phyloP scores from a whole-genome alignment of 1,284 basidiomycete species.

The Testicularia cyperi region DNA sequence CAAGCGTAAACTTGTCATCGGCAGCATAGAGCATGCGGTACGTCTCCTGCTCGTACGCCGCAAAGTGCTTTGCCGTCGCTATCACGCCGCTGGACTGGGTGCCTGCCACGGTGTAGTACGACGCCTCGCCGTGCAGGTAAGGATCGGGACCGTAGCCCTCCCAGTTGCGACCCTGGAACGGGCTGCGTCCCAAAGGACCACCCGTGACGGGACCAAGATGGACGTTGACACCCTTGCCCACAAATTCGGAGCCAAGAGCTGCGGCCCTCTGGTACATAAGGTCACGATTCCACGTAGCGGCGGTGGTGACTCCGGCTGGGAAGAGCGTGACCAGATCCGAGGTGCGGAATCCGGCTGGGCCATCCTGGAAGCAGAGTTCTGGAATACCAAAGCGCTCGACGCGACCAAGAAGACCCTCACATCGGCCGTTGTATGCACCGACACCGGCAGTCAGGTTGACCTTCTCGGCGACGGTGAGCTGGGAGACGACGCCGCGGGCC shows the following conservation, averaged over 20 bases:
- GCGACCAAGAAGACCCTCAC: conserved; percentile 49
- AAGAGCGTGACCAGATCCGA: conserved; percentile 63
- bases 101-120: conserved; percentile 42
- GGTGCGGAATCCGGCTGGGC: conserved; percentile 67
- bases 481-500: conserved; percentile 60
- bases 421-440: conserved; percentile 38
- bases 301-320: conserved; percentile 73
- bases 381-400: conserved; percentile 69
- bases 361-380: conserved; percentile 69
- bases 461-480: conserved; percentile 63
- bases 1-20: no score
- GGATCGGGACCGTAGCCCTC: conserved; percentile 64
- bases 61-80: conserved; percentile 61
- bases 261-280: conserved; percentile 73
- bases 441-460: conserved; percentile 62
- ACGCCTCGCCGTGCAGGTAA: conserved; percentile 52
- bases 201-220: conserved; percentile 64
- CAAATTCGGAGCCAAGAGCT: conserved; percentile 76
- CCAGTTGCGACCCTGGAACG: conserved; percentile 76
- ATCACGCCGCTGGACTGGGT: conserved; percentile 53
- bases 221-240: conserved; percentile 76
- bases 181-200: conserved; percentile 67
- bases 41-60: conserved; percentile 57
- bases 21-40: no score
- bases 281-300: conserved; percentile 71